Percentiles rank a stretch among this genome's conserved stretches.
These are phyloP conservation scores for Boletus rubescentipes DNA, from an alignment of 768 basidiomycete genomes.

Conservation along the genomic window DNA sequence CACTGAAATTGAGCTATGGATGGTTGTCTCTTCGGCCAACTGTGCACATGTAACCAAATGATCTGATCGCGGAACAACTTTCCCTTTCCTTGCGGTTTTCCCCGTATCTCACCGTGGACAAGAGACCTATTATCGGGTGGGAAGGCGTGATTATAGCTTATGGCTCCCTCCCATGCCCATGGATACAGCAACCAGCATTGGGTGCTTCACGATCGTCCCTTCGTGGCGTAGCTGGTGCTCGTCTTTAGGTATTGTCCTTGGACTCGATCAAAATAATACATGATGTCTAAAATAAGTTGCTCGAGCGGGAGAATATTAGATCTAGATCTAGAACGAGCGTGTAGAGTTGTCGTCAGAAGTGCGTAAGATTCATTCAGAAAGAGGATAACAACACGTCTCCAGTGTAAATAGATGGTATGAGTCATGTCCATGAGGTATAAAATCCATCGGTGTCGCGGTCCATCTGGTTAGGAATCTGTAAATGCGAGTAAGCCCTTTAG, in stretches of 20 bases:
- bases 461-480: slow-evolving; percentile 3
- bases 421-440: neutral
- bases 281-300: no score
- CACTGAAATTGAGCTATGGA: neutral
- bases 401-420: slow-evolving; percentile 7
- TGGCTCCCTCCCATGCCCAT: neutral
- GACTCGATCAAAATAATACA: no score
- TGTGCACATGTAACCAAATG: no score
- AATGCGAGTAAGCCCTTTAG: neutral
- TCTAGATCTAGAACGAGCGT: neutral
- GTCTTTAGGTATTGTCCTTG: no score
- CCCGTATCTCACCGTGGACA: neutral
- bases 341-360: neutral
- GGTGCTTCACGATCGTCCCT: no score
- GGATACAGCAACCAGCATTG: neutral
- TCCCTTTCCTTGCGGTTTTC: neutral
- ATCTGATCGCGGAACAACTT: neutral
- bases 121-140: neutral
- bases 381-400: neutral
- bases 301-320: neutral
- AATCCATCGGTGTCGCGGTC: neutral
- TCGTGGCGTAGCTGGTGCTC: no score
- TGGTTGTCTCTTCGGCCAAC: neutral
- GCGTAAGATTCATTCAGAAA: neutral
- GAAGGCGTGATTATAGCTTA: neutral